Base-by-base conservation (phyloP, 2,329 filamentous ascomycete genomes). In the Hypomyces perniciosus region DNA sequence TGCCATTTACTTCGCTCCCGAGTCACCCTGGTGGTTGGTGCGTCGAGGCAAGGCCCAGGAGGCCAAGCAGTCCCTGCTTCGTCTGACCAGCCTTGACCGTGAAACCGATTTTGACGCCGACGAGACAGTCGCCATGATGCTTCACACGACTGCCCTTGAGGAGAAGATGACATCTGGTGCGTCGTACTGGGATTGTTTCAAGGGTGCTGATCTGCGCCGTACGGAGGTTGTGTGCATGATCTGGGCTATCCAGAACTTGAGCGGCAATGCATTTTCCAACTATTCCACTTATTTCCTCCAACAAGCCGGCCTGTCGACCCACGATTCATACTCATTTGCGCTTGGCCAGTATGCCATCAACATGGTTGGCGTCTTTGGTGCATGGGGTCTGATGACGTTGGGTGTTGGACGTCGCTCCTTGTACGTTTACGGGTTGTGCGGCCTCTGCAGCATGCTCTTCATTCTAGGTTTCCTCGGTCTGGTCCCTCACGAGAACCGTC, bases 41-140 rank as follows among this genome's bases (percentile, higher is more conserved):
- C 81, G 85, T 37, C 80, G 77, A 60, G 83, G 81, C 33, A 76
- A 75, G 34, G 69, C 81, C 37, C 79, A 82, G 7, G 82, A 87
- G 12, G 86, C 86, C 30, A 87, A 87, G 69, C 70, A 72, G 43
- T 72, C 84, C 1, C 75, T 89, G 20, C 71, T 85, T 44, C 81
- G 85, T 4, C 72, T 89, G 20, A 88, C 85, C 5, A 84, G 77
- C 59, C 59, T 75, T 10, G 72, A 82, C 56, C 73, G 74, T 48
- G 84, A 89, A 54, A 84, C 81, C 1, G 79, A 85, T 54, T 91
- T 93, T 59, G 81, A 95, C 61, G 80, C 86, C 8, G 86, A 95
- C 55, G 88, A 93, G 69, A 93, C 88, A 0, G 76, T 95, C 45
- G 84, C 88, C 60, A 95, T 95, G 88, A 95, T 96, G 87, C 82